Conservation (phyloP, 2,329 filamentous ascomycete species). For the Colletotrichum coccodes region DNA sequence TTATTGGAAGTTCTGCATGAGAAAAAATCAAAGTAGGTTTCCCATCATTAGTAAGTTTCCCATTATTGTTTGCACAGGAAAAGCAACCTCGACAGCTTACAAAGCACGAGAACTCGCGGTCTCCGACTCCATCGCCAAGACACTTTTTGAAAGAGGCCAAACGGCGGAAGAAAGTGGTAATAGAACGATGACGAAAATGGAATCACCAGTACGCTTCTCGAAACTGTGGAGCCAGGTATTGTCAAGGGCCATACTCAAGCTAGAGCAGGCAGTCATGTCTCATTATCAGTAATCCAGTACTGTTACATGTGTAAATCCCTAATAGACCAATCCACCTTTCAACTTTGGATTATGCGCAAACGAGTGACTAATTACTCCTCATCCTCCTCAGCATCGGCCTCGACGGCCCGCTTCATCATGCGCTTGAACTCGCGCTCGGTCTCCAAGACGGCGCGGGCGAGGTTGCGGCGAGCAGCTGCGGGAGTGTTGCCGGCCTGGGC, state of each 20-base stretch:
- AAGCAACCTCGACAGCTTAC: neutral
- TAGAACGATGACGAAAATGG: no score
- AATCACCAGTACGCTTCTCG: no score
- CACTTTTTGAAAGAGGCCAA: no score
- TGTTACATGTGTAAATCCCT: slow-evolving; percentile 23
- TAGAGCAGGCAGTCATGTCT: slow-evolving; percentile 31
- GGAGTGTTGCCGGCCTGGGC: slow-evolving; percentile 22
- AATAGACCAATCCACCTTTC: slow-evolving; percentile 21
- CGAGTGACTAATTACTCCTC: slow-evolving; percentile 26
- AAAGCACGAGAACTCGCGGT: no score
- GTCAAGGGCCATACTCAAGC: slow-evolving; percentile 30
- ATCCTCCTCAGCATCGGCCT: slow-evolving; percentile 16
- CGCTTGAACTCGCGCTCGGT: slow-evolving; percentile 32
- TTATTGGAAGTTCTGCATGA: neutral
- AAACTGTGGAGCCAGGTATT: no score
- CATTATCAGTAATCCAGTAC: slow-evolving; percentile 32
- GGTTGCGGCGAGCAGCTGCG: slow-evolving; percentile 29
- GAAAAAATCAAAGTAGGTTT: neutral
- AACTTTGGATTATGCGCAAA: slow-evolving; percentile 26
- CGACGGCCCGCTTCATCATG: slow-evolving; percentile 36
- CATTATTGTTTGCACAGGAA: neutral
- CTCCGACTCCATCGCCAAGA: no score
- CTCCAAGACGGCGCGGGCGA: slow-evolving; percentile 27
- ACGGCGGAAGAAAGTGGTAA: no score
- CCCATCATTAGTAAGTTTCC: neutral